Percentiles rank a stretch among this genome's conserved stretches.
phyloP scores from a whole-genome alignment of 2,329 filamentous ascomycete species.

The Ophiocordyceps camponoti-saundersi region DNA sequence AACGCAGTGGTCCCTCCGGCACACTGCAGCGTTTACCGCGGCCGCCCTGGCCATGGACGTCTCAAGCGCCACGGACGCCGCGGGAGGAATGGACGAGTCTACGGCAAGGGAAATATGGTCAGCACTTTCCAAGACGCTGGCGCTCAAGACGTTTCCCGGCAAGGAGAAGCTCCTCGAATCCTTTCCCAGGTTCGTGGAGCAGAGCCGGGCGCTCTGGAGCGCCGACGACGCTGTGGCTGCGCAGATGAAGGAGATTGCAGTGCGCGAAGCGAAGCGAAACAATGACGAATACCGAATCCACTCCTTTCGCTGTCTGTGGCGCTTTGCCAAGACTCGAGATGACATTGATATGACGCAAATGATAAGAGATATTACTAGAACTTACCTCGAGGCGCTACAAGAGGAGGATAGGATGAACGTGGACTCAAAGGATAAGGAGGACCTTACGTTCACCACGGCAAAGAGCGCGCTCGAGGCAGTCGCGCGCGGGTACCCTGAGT shows the following conservation, averaged over 20 bases:
- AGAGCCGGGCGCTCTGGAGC: slow-evolving; percentile 40
- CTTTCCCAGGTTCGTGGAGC: slow-evolving; percentile 61
- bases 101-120: slow-evolving; percentile 61
- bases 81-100: slow-evolving; percentile 39
- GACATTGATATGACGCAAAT: slow-evolving; percentile 56
- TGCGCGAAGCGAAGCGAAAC: slow-evolving; percentile 82
- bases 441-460: slow-evolving; percentile 24
- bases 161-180: slow-evolving; percentile 74
- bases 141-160: slow-evolving; percentile 80
- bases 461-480: slow-evolving; percentile 33
- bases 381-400: slow-evolving; percentile 39
- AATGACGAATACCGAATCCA: slow-evolving; percentile 70
- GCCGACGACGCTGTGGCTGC: slow-evolving; percentile 33
- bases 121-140: slow-evolving; percentile 61
- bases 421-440: slow-evolving; percentile 35
- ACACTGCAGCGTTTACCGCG: slow-evolving; percentile 67
- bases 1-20: slow-evolving; percentile 78
- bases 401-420: slow-evolving; percentile 54
- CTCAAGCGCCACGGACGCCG: slow-evolving; percentile 36
- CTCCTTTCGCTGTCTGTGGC: slow-evolving; percentile 55
- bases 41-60: slow-evolving; percentile 57
- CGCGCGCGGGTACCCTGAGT: slow-evolving; percentile 29
- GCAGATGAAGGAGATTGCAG: slow-evolving; percentile 61
- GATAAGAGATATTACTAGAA: slow-evolving; percentile 44
- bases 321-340: slow-evolving; percentile 48